These are phyloP conservation scores for Malassezia sp. DNA, from an alignment of 1,284 basidiomycete species.

Conservation along the genomic window DNA sequence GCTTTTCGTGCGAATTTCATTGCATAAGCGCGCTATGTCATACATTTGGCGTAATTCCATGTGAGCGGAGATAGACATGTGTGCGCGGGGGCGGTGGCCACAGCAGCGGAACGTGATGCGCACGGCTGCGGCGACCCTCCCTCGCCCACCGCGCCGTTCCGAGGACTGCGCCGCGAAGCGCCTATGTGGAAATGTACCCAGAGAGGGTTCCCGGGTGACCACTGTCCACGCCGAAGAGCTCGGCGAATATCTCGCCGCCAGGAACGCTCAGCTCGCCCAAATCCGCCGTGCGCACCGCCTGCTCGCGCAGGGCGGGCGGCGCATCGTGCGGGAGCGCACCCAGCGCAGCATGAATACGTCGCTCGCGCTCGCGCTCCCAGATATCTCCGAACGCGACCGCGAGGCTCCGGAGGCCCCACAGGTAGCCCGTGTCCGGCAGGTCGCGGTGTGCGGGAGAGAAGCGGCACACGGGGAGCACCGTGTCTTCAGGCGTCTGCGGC, in stretches of 20 bases:
- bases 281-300: conserved; percentile 18
- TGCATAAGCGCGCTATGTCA: no score
- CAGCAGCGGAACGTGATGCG: no score
- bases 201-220: conserved; percentile 16
- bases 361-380: conserved; percentile 30
- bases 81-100: no score
- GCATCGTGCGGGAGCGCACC: not conserved
- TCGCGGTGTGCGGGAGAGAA: conserved; percentile 84
- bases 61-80: no score
- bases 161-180: no score
- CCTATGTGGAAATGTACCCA: conserved; percentile 31
- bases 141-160: no score
- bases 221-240: conserved; percentile 36
- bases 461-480: conserved; percentile 45
- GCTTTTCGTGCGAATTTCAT: no score
- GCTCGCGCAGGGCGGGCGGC: conserved; percentile 11
- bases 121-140: no score
- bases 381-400: conserved; percentile 55
- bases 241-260: conserved; percentile 40
- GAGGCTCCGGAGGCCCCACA: conserved; percentile 78
- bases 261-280: conserved; percentile 32
- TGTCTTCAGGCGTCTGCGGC: conserved; percentile 33
- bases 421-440: conserved; percentile 82
- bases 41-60: no score
- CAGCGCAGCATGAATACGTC: conserved; percentile 16